Conservation (phyloP, 345 rosid genomes). For the Psidium friedrichsthalianum region DNA sequence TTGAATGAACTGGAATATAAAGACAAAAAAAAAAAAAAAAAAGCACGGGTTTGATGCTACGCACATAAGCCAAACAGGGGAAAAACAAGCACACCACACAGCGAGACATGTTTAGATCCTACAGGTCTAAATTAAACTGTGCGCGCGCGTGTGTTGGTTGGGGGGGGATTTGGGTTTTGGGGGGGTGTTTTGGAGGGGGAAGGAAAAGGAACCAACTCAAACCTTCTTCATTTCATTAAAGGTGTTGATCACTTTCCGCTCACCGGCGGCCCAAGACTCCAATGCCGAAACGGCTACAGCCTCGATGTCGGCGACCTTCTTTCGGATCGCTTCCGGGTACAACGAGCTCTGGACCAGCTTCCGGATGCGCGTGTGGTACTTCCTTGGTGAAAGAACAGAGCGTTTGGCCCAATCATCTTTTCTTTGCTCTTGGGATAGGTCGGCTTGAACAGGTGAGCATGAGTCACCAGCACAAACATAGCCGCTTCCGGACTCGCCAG, state of each 20-base stretch:
- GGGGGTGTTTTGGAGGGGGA: no score
- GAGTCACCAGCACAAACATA: constrained; percentile 64
- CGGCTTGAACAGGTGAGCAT: constrained; percentile 75
- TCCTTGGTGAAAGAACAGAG: constrained; percentile 75
- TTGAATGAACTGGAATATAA: neutral
- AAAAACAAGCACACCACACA: neutral
- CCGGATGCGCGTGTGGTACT: constrained; percentile 53
- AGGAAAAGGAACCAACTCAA: neutral
- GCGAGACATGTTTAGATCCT: neutral
- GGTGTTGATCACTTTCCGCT: constrained; percentile 32
- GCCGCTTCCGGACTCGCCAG: constrained; percentile 75
- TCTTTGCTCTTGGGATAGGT: constrained; percentile 86
- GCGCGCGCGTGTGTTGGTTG: no score
- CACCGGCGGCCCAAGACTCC: constrained; percentile 39
- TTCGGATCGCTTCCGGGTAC: constrained; percentile 43
- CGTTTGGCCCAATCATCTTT: constrained; percentile 65
- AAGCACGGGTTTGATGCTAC: neutral
- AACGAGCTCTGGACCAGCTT: constrained; percentile 59
- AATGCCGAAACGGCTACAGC: constrained; percentile 36
- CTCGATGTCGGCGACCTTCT: constrained; percentile 46
- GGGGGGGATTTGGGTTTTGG: no score
- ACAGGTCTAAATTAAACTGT: neutral
- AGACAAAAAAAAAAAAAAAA: neutral
- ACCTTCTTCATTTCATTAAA: constrained; percentile 82
- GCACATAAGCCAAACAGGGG: neutral